Evolutionary conservation across 2,329 filamentous ascomycete genomes (phyloP).

Genomic region (Penicillium sp.): DNA sequence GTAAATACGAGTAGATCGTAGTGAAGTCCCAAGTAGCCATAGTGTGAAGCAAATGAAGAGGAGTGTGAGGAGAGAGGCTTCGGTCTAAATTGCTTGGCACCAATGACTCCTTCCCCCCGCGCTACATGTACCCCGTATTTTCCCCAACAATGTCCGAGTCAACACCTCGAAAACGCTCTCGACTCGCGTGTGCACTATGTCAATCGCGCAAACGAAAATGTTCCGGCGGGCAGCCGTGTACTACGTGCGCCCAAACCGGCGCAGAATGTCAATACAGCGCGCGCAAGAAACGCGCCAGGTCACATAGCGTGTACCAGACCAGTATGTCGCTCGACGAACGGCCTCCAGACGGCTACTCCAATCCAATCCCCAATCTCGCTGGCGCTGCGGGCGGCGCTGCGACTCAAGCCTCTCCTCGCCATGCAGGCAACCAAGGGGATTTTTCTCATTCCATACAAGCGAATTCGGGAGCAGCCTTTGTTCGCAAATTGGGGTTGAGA

Average conservation of each 20-base stretch:
- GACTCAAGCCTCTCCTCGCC: constrained; percentile 10
- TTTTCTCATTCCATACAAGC: constrained; percentile 51
- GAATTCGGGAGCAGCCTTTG: constrained; percentile 61
- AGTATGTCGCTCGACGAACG: constrained; percentile 16
- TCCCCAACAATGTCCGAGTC: constrained; percentile 29
- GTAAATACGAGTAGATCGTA: constrained; percentile 25
- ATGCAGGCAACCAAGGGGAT: constrained; percentile 2
- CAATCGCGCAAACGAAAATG: constrained; percentile 60
- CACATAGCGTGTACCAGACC: constrained; percentile 20
- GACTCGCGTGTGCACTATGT: constrained; percentile 54
- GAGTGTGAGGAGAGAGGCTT: too few relatives aligned
- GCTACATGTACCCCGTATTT: not conserved
- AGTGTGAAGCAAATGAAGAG: not conserved
- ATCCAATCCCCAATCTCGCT: not conserved
- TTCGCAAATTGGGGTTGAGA: constrained; percentile 54
- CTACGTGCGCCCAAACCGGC: constrained; percentile 56
- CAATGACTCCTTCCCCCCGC: constrained; percentile 1
- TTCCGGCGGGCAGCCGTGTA: constrained; percentile 56
- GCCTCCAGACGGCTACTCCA: constrained; percentile 10
- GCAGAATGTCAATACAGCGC: constrained; percentile 55
- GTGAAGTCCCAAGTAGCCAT: too few relatives aligned
- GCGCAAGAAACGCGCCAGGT: constrained; percentile 32
- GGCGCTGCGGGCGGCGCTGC: constrained; percentile 3
- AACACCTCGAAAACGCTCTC: constrained; percentile 42
- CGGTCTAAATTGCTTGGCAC: constrained; percentile 7